Evolutionary conservation across 176 grass and related monocot species (phyloP), one percentile per base, ranked within the genome.

Genomic region (Tuctoria greenei): DNA sequence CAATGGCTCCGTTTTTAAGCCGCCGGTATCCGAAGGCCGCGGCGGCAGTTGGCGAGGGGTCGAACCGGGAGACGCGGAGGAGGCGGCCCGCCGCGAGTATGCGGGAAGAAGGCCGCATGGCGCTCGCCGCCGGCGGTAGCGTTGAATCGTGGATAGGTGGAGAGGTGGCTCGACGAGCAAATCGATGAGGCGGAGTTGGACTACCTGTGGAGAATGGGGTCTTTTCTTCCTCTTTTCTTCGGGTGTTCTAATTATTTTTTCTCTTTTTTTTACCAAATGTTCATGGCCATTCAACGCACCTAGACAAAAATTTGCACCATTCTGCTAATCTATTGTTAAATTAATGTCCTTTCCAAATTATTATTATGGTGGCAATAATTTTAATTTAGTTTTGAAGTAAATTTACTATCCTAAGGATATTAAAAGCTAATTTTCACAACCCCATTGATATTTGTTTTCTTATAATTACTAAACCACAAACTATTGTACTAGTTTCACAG

Each of bases 91-190:
- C 75, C 15, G 81, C 44, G 55, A 88, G 55, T 79, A 88, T 73
- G 75, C 55, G 81, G 55, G 69, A 88, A 27, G 55, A 74, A 16
- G 81, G 81, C 69, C 64, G 81, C 86, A 88, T 88, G 76, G 63
- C 4, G 55, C 63, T 67, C 56, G 42, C 51, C 74, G 69, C 24
- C 66, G 25, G 18, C 55, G 4, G 35, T 65, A 34, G 24, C 58
- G 79, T 31, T 31, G 31, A 31, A 31, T 46, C 49, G n/a, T 27
- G 26, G 66, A 20, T 66, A 59, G 67, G 8, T n/a, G 27, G 64
- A 50, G 42, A 34, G 62, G 47, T 62, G 56, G 44, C 62, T 66
- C 70, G 43, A 37, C 59, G 44, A 41, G 21, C 50, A 47, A 55
- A 81, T 72, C 65, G 64, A 39, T 36, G 18, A 24, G 42, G 58